phyloP scores from a whole-genome alignment of 2,329 filamentous ascomycete species.

The Phaeoacremonium minimum region DNA sequence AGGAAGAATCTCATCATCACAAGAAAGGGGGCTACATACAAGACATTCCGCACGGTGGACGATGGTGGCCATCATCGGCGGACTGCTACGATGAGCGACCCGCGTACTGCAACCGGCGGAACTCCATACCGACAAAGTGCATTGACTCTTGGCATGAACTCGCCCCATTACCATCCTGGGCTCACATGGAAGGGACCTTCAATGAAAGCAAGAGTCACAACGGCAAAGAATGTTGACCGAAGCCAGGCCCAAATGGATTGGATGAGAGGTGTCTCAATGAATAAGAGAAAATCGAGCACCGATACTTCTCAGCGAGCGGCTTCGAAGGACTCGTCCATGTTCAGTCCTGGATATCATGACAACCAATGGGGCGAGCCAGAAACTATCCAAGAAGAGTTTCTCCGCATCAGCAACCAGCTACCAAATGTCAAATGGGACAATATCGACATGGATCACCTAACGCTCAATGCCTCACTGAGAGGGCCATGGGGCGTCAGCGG shows the following conservation, averaged over 20 bases:
- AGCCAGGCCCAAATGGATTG: slow-evolving; percentile 59
- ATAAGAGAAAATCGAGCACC: slow-evolving; percentile 43
- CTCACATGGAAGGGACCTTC: slow-evolving; percentile 51
- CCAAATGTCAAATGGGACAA: slow-evolving; percentile 62
- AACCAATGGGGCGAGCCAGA: slow-evolving; percentile 59
- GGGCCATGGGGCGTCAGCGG: slow-evolving; percentile 58
- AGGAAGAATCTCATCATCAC: slow-evolving; percentile 67
- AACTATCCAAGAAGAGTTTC: slow-evolving; percentile 59
- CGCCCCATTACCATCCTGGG: slow-evolving; percentile 26
- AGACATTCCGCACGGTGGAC: slow-evolving; percentile 74
- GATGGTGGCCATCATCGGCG: slow-evolving; percentile 54
- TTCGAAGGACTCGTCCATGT: slow-evolving; percentile 47
- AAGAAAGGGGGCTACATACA: slow-evolving; percentile 79
- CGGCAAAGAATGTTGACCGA: slow-evolving; percentile 36
- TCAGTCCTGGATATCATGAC: slow-evolving; percentile 46
- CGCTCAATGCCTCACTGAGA: slow-evolving; percentile 55
- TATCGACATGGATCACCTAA: slow-evolving; percentile 58
- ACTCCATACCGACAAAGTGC: slow-evolving; percentile 33
- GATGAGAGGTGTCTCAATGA: slow-evolving; percentile 67
- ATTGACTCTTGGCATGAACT: slow-evolving; percentile 31
- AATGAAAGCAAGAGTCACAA: slow-evolving; percentile 50
- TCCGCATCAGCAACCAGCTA: slow-evolving; percentile 57
- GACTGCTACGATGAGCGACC: slow-evolving; percentile 57
- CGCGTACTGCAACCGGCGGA: slow-evolving; percentile 40
- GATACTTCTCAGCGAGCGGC: slow-evolving; percentile 43